Base-by-base conservation (phyloP, 352 stramenopile genomes). In the Bremia lactucae region DNA sequence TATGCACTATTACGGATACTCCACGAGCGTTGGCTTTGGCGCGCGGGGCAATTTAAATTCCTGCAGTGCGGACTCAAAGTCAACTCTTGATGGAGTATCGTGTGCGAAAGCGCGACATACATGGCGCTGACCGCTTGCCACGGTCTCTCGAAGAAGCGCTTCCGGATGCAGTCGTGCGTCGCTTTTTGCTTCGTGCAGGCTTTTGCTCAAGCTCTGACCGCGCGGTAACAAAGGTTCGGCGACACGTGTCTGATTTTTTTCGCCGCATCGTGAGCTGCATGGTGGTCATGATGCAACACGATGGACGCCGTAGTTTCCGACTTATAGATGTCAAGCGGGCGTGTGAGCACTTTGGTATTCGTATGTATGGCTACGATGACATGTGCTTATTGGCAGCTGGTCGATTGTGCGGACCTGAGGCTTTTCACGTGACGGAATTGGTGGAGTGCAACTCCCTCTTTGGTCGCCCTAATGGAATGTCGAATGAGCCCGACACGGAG, bases 291-390 rank as follows among this genome's bases (percentile, higher is more conserved):
- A 68, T 73, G 59, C 51, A 71, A 14, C 62, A 75, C 37, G 58
- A 75, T 41, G 36, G 49, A 0, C 57, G 74, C 24, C 41, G 57
- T 16, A 68, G 38, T 36, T 67, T 89, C 31, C 56, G 55, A 7
- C 52, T 88, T 13, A 49, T 70, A n/a, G 69, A 92, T 26, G 76
- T 89, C 23, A 55, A 88, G 49, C 63, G 55, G 9, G 68, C 74
- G 6, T 88, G 70, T 21, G 58, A 65, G 19, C 52, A 79, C 37
- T 72, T 79, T 29, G 74, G 73, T 9, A 84, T 88, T 36, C 57
- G 59, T 4, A 44, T 92, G 42, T 92, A 92, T 31, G 79, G 79
- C 34, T 88, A 85, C 52, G 74, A 88, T 48, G 76, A 89, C 36
- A 63, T 84, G 54, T 84, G 71, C 43, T 36, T 69, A 34, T 36